Evolutionary conservation across 345 rosid species (phyloP), one percentile per base, ranked within the genome.

Genomic region (Luvunga scandens): DNA sequence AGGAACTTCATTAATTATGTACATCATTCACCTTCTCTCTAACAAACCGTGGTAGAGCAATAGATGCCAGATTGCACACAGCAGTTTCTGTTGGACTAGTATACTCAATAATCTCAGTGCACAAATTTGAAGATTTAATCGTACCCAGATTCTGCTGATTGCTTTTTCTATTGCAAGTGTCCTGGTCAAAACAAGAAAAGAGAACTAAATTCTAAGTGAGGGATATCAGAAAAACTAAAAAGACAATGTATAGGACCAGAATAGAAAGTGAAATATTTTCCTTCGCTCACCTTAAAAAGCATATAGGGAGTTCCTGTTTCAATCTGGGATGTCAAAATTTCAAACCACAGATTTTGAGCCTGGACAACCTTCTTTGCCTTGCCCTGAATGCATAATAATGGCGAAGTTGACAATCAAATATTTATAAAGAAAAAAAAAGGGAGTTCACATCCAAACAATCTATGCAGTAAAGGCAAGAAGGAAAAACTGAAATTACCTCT

Each of bases 281-380:
- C 9, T 68, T 18, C 18, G 70, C 50, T 71, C 72, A 92, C 99
- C 98, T 95, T 95, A 81, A 88, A 93, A 65, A 95, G 92, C 98
- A 95, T 95, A 79, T 95, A 95, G 9, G 99, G 99, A 25, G 97
- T 95, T 55, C 99, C 99, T 38, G 99, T 95, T 84, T 95, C 99
- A 21, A 95, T 91, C 76, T 95, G 99, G 27, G 99, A 92, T 57
- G 82, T 92, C 77, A 95, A 81, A 48, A 95, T 86, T 81, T 91
- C 98, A 82, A 89, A 91, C 98, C 98, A 95, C 3, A 92, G 91
- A 78, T 80, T 87, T 68, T 89, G 99, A n/a, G 98, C 97, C 77
- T 87, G 89, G 45, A 92, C 92, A 81, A 91, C 92, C 84, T 92
- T 95, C 86, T 88, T 95, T 69, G 97, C 94, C 83, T 92, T 93